phyloP scores from a whole-genome alignment of 2,329 filamentous ascomycete species.

The Didymosphaeria variabile region DNA sequence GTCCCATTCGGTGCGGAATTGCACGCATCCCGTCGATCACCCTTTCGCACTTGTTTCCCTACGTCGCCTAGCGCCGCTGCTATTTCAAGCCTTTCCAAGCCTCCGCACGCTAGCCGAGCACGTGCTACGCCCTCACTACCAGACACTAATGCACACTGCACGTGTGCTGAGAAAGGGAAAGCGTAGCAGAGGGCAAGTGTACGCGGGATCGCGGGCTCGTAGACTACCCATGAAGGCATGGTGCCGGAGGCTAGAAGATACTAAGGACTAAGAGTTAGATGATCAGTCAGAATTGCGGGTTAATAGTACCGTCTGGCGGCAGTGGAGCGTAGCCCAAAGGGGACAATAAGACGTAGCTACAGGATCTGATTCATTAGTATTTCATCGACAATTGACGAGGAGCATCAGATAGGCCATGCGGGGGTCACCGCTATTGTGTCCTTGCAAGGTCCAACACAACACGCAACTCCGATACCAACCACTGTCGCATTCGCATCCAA shows the following conservation, averaged over 20 bases:
- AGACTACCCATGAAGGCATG: background rate
- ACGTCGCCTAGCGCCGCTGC: constrained; percentile 3
- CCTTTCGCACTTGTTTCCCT: constrained; percentile 12
- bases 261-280: background rate
- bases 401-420: background rate
- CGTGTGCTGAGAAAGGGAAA: background rate
- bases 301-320: background rate
- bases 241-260: background rate
- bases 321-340: background rate
- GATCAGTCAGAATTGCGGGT: background rate
- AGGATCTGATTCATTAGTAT: no score
- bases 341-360: no score
- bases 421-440: background rate
- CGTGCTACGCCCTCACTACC: background rate
- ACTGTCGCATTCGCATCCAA: background rate
- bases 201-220: background rate
- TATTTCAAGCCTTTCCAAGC: background rate
- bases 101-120: background rate
- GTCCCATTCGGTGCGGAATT: background rate
- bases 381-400: no score
- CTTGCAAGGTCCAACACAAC: background rate
- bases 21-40: constrained; percentile 7
- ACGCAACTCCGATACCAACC: background rate
- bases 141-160: constrained; percentile 7
- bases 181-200: background rate